Base-by-base conservation (phyloP, 2,329 filamentous ascomycete species). In the Nemania sp. region DNA sequence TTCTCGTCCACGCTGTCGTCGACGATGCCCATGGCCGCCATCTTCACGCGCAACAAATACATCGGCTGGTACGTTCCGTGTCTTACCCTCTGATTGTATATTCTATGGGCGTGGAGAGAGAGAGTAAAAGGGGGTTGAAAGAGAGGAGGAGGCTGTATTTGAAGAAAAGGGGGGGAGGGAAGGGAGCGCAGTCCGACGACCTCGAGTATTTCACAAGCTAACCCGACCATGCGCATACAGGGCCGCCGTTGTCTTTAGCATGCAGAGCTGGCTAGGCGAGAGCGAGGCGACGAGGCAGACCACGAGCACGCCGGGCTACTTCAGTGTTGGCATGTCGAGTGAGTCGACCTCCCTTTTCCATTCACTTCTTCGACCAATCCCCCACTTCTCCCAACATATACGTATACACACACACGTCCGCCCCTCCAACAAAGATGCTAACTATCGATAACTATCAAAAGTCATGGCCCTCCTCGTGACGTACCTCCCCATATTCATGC, bases 11-110 rank as follows among this genome's bases (percentile, higher is more conserved):
- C 82, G 29, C 72, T 88, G 57, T 80, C 83, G 29, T 94, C 89
- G 72, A 96, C 93, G 37, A 81, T 98, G 73, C 94, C 94, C 60
- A 97, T 97, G 94, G 92, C 91, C 60, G 93, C 93, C 65, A 96
- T 97, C 83, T 95, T 97, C 75, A 95, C 90, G 69, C 85, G 92
- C 68, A 97, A 96, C 79, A 90, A 91, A 83, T 95, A 85, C 71
- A 78, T 89, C 59, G 86, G 86, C 72, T 89, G 86, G 65, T 67
- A 63, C 49, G 64, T 63, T 17, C 17, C 5, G 5, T 25, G 7
- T 17, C 18, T 17, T 25, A 13, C 47, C 37, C 11, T 21, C 20
- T 12, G 42, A n/a, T n/a, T n/a, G n/a, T n/a, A n/a, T 29, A 29
- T 29, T 29, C 20, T 20, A 15, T 29, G 2, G 20, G 7, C 9